phyloP scores from a whole-genome alignment of 352 stramenopile species.

The Pseudoperonospora humuli region DNA sequence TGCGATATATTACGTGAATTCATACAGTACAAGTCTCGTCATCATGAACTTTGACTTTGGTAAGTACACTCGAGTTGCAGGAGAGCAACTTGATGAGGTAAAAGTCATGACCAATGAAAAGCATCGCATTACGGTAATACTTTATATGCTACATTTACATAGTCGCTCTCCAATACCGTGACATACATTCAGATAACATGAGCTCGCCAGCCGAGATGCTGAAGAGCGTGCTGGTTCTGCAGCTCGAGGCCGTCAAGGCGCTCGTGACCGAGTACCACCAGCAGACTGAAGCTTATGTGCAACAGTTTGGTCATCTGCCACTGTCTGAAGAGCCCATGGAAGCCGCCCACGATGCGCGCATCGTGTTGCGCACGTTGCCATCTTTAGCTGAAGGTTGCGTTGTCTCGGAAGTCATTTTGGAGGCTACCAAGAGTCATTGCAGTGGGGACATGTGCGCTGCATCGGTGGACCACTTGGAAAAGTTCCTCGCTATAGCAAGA shows the following conservation, averaged over 20 bases:
- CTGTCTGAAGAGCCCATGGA: slow-evolving; percentile 24
- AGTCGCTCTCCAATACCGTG: no score
- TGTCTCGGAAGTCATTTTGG: slow-evolving; percentile 36
- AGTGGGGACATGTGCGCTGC: slow-evolving; percentile 26
- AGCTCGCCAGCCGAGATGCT: slow-evolving; percentile 24
- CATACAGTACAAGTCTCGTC: no score
- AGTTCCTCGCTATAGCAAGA: slow-evolving; percentile 30
- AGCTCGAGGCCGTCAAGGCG: slow-evolving; percentile 35
- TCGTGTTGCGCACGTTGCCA: slow-evolving; percentile 31
- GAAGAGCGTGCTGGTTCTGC: slow-evolving; percentile 52
- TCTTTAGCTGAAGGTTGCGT: slow-evolving; percentile 22
- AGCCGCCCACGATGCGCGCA: slow-evolving; percentile 8
- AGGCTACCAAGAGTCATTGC: slow-evolving; percentile 35
- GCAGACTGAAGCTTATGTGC: slow-evolving; percentile 55
- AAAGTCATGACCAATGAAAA: no score
- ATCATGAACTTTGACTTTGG: no score
- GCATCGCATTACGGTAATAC: no score
- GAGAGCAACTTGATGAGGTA: no score
- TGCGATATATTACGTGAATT: no score
- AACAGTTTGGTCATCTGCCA: slow-evolving; percentile 44
- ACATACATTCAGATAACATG: slow-evolving; percentile 2
- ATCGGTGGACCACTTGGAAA: slow-evolving; percentile 28
- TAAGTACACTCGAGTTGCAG: no score
- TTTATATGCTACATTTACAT: no score
- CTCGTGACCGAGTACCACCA: slow-evolving; percentile 54